phyloP scores from a whole-genome alignment of 306 rosid species.

The Acacia melanoxylon region DNA sequence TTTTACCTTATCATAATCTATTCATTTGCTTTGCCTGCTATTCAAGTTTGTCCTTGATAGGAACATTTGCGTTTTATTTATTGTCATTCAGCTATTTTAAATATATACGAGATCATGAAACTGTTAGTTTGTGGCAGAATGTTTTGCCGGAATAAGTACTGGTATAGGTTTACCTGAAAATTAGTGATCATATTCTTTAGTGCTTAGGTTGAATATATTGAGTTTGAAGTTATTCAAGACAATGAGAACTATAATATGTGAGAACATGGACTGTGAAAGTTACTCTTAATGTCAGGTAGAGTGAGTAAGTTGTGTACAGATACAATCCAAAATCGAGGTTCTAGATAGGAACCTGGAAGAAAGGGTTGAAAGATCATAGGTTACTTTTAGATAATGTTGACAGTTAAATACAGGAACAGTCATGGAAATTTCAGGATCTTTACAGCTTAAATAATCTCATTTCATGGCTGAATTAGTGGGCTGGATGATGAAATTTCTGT shows the following conservation, averaged over 20 bases:
- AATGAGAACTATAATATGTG: neutral
- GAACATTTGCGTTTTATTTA: neutral
- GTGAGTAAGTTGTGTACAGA: neutral
- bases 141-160: neutral
- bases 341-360: neutral
- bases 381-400: neutral
- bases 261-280: neutral
- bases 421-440: neutral
- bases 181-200: neutral
- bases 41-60: neutral
- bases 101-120: neutral
- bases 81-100: neutral
- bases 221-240: neutral
- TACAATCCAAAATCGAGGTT: neutral
- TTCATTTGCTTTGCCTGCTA: neutral
- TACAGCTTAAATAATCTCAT: too few species aligned
- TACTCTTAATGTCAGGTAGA: neutral
- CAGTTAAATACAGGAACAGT: neutral
- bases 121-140: neutral
- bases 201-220: neutral
- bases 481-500: neutral
- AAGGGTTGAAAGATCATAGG: neutral
- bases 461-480: neutral
- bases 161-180: neutral
- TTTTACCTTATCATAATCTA: neutral